phyloP scores from a whole-genome alignment of 2,329 filamentous ascomycete genomes.

The Penicillium freii region DNA sequence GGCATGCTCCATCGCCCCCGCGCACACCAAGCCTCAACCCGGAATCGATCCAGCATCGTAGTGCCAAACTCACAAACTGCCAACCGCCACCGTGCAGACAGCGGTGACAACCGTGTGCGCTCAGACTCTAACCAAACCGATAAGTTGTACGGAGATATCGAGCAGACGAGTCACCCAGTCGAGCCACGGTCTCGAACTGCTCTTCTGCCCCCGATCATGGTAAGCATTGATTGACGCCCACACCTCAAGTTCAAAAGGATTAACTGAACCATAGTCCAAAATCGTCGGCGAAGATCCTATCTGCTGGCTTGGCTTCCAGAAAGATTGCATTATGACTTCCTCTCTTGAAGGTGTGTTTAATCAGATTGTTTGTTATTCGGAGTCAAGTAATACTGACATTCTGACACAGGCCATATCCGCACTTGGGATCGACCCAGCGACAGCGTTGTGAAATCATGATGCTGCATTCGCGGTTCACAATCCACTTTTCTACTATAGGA shows the following conservation, averaged over 20 bases:
- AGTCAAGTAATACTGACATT: constrained; percentile 14
- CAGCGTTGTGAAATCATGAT: constrained; percentile 31
- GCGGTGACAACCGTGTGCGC: constrained; percentile 59
- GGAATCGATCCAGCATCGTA: constrained; percentile 41
- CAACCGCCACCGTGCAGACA: constrained; percentile 62
- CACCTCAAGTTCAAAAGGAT: background rate
- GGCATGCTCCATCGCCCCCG: constrained; percentile 94
- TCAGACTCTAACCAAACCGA: constrained; percentile 68
- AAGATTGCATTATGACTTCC: constrained; percentile 87
- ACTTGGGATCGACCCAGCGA: constrained; percentile 68
- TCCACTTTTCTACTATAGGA: background rate
- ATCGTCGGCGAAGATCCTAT: constrained; percentile 80
- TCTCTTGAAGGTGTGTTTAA: constrained; percentile 74
- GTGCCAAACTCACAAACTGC: constrained; percentile 35
- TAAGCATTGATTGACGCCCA: constrained; percentile 45
- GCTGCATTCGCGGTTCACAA: background rate
- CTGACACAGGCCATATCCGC: constrained; percentile 64
- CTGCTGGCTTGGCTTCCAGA: constrained; percentile 88
- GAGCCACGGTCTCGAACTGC: constrained; percentile 81
- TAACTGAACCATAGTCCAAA: constrained; percentile 61
- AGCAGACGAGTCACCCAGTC: constrained; percentile 70
- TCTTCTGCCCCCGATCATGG: constrained; percentile 85
- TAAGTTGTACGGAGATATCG: constrained; percentile 45
- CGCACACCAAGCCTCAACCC: constrained; percentile 47
- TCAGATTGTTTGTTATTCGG: constrained; percentile 7